Evolutionary conservation across 352 stramenopile species (phyloP).

Genomic region (Globisporangium viniferum): DNA sequence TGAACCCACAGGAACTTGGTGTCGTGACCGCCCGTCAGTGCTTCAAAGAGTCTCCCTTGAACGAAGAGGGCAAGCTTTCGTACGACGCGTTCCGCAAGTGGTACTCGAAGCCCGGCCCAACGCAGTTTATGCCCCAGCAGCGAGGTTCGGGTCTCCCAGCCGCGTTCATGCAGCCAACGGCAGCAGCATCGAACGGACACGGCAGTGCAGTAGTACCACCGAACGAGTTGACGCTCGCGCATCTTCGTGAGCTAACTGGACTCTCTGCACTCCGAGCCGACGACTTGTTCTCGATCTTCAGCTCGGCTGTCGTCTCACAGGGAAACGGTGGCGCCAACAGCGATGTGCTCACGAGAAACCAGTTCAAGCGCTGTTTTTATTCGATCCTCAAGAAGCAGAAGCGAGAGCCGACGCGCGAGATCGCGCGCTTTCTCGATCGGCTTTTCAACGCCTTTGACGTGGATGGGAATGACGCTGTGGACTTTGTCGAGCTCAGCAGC

Average conservation of each 20-base stretch:
- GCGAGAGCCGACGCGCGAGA: conserved; percentile 41
- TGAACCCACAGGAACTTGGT: conserved; percentile 61
- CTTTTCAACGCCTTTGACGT: conserved; percentile 81
- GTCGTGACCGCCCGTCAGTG: conserved; percentile 69
- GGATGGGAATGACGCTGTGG: conserved; percentile 59
- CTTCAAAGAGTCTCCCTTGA: conserved; percentile 67
- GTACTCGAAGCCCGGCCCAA: conserved; percentile 69
- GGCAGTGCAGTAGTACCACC: background rate
- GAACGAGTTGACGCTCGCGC: conserved; percentile 23
- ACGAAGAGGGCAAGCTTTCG: conserved; percentile 64
- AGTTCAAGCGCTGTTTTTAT: conserved; percentile 73
- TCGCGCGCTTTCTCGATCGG: conserved; percentile 59
- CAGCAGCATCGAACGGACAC: background rate
- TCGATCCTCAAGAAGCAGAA: conserved; percentile 59
- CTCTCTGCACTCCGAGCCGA: conserved; percentile 44
- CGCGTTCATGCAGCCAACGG: conserved; percentile 3
- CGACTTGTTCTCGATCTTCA: conserved; percentile 63
- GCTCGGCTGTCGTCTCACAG: conserved; percentile 21
- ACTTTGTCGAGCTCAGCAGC: conserved; percentile 76
- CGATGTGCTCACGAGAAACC: conserved; percentile 43
- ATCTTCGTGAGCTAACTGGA: conserved; percentile 53
- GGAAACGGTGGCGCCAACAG: background rate
- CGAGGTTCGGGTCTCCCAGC: background rate
- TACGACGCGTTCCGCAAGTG: conserved; percentile 73
- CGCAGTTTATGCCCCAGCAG: conserved; percentile 26